These are phyloP conservation scores for Mycosphaerelloides madeirae DNA, from an alignment of 2,329 filamentous ascomycete species.

Conservation along the genomic window DNA sequence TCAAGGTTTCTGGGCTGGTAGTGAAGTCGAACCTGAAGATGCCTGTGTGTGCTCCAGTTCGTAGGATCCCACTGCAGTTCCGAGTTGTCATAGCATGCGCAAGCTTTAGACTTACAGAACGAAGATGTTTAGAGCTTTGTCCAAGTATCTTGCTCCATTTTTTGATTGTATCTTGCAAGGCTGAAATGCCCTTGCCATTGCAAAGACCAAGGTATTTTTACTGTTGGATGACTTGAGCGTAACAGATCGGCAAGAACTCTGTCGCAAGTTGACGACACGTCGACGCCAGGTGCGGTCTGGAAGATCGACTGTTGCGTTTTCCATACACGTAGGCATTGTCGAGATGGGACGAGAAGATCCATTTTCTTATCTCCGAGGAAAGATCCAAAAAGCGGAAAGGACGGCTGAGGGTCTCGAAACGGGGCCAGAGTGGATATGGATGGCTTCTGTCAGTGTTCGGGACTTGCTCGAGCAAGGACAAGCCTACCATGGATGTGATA, in stretches of 20 bases:
- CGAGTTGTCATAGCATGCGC: no score
- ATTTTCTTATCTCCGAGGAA: neutral
- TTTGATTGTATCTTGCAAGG: neutral
- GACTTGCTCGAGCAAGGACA: no score
- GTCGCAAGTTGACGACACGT: neutral
- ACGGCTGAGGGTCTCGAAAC: neutral
- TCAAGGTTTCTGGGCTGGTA: no score
- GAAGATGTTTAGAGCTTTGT: neutral
- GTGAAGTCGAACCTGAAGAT: neutral
- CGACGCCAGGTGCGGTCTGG: neutral
- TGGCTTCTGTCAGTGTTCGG: no score
- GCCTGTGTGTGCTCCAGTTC: no score
- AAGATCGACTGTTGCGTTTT: neutral
- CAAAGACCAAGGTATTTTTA: no score
- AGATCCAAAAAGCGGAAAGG: constrained; percentile 1
- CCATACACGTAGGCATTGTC: no score
- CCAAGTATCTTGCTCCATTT: neutral
- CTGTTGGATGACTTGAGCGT: no score
- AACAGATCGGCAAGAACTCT: neutral
- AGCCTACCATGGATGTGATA: no score
- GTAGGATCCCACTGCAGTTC: no score
- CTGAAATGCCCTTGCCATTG: no score
- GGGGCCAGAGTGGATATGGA: neutral
- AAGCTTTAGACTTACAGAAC: neutral
- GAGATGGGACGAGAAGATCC: neutral